Evolutionary conservation across 73 alveolate genomes (phyloP).

Genomic region (Paraurostyla sp.): DNA sequence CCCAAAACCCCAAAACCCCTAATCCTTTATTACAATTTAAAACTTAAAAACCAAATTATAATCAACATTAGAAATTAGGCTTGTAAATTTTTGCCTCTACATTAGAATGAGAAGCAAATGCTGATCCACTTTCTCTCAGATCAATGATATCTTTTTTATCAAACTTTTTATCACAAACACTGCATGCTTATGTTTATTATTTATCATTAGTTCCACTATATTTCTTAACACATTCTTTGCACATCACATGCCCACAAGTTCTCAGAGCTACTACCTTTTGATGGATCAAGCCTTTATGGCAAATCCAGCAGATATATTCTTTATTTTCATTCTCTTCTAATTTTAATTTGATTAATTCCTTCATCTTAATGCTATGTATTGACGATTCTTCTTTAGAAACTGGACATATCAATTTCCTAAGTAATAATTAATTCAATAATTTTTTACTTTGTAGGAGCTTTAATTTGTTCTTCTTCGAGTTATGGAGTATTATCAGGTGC

Average conservation of each 20-base stretch:
- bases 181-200: conserved; percentile 54
- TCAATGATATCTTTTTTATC: conserved; percentile 64
- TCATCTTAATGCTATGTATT: conserved; percentile 70
- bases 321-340: conserved; percentile 78
- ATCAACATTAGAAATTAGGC: conserved; percentile 68
- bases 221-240: conserved; percentile 79
- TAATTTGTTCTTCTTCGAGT: conserved; percentile 56
- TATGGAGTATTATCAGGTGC: conserved; percentile 73
- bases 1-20: neutral
- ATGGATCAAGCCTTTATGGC: conserved; percentile 84
- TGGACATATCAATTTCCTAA: conserved; percentile 74
- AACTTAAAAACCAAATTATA: too few species aligned
- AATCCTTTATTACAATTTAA: neutral
- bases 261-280: conserved; percentile 85
- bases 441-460: conserved; percentile 75
- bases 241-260: conserved; percentile 96
- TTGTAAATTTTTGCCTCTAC: conserved; percentile 74
- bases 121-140: conserved; percentile 74
- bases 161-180: conserved; percentile 60
- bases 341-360: conserved; percentile 69
- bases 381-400: conserved; percentile 60
- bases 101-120: conserved; percentile 79
- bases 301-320: conserved; percentile 86
- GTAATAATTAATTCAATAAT: conserved; percentile 58
- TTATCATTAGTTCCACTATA: conserved; percentile 70